Conservation (phyloP, 225 moss, liverwort and hornwort genomes). For the Sphagnum contortum region DNA sequence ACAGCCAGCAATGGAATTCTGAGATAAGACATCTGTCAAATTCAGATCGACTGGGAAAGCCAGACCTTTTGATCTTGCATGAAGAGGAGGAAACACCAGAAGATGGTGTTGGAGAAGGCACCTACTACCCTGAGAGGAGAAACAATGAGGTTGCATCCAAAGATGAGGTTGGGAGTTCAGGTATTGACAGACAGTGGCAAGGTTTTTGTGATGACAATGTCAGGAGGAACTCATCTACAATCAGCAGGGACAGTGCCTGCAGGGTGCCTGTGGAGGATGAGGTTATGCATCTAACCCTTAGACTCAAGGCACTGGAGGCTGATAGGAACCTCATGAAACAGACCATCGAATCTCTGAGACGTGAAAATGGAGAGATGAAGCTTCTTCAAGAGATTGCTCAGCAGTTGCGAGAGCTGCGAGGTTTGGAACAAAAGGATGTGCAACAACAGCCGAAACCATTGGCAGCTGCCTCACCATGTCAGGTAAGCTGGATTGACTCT, state of each 20-base stretch:
- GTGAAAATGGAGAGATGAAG: constrained; percentile 76
- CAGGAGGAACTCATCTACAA: constrained; percentile 5
- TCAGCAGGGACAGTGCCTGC: constrained; percentile 12
- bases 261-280: constrained; percentile 19
- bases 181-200: too few species aligned
- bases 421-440: constrained; percentile 31
- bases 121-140: too few species aligned
- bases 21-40: constrained; percentile 8
- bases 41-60: constrained; percentile 48
- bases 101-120: too few species aligned
- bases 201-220: too few species aligned
- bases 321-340: constrained; percentile 71
- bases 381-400: constrained; percentile 59
- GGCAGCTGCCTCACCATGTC: constrained; percentile 33
- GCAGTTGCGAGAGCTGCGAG: constrained; percentile 44
- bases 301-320: constrained; percentile 60
- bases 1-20: background rate
- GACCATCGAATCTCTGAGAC: constrained; percentile 55
- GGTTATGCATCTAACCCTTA: constrained; percentile 43
- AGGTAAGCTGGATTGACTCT: constrained; percentile 28
- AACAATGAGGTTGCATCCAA: too few species aligned
- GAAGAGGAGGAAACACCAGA: constrained; percentile 10
- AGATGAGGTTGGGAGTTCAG: too few species aligned
- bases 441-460: constrained; percentile 11
- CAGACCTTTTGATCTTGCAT: constrained; percentile 24